These are phyloP conservation scores for Didymella segeticola DNA, from an alignment of 2,329 filamentous ascomycete species.

Conservation along the genomic window DNA sequence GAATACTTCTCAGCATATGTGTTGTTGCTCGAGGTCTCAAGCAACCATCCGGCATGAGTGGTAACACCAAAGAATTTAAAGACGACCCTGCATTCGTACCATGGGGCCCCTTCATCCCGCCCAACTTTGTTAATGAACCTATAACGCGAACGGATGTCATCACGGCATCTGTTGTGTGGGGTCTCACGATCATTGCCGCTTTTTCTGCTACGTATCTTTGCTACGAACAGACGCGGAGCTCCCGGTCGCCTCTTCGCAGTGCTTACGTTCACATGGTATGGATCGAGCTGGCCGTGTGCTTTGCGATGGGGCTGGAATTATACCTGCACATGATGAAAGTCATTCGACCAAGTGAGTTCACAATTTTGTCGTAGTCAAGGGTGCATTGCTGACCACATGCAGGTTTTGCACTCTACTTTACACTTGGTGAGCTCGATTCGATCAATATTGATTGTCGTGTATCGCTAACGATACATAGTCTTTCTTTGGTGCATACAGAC, in stretches of 20 bases:
- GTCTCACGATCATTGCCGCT: conserved; percentile 34
- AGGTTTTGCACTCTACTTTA: conserved; percentile 47
- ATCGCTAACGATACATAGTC: too few relatives aligned
- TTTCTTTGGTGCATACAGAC: conserved; percentile 49
- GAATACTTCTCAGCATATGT: too few relatives aligned
- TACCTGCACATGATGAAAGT: conserved; percentile 44
- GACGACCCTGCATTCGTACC: conserved; percentile 26
- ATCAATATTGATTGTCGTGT: too few relatives aligned
- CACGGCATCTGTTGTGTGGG: conserved; percentile 41
- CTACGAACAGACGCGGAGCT: conserved; percentile 35
- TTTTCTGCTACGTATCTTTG: conserved; percentile 43
- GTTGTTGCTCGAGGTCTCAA: too few relatives aligned
- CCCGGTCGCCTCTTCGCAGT: conserved; percentile 43
- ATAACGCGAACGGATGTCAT: conserved; percentile 42
- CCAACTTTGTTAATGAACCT: conserved; percentile 28
- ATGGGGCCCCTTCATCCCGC: conserved; percentile 37
- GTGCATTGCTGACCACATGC: conserved; percentile 1
- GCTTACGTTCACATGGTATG: conserved; percentile 59
- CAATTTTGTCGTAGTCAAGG: not conserved
- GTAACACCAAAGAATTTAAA: too few relatives aligned
- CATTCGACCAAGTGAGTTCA: conserved; percentile 44
- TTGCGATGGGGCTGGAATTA: conserved; percentile 53
- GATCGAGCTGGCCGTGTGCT: conserved; percentile 54
- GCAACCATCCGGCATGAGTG: too few relatives aligned
- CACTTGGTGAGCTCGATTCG: too few relatives aligned